Evolutionary conservation across 2,329 filamentous ascomycete genomes (phyloP), one percentile per base, ranked within the genome.

Genomic region (Rhinocladiella similis): DNA sequence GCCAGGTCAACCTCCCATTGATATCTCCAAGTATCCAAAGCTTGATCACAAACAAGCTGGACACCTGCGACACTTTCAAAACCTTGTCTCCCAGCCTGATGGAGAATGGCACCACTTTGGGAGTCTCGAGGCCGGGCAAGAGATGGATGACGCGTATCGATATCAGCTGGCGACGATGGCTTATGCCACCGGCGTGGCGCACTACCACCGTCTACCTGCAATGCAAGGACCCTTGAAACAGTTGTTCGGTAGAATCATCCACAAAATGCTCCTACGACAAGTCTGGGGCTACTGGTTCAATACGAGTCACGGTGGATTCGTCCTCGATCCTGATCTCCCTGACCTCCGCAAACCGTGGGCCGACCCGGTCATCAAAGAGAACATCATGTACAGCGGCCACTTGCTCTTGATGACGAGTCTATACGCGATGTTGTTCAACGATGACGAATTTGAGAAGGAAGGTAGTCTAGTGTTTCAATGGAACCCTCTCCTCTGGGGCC

Each of bases 201-300:
- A 77, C 59, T 76, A 72, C 70, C 59, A 77, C 54, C 72, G 68
- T 5, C 60, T 72, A 12, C 72, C 73, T 0, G 68, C 67, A 13
- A 48, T 75, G 25, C 65, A 72, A 3, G 62, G 62, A 6, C 58
- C 68, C 1, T 73, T 72, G 65, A 72, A 73, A 53, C 54, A 57
- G 0, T 62, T 77, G 0, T 55, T 75, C 14, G 63, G 67, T 2
- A 62, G 64, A 16, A 54, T 73, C 4, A 77, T 77, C 45, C 63
- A 67, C 20, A 77, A 75, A 63, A 76, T 77, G 74, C 61, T 77
- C 14, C 65, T 65, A 9, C 64, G 68, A 5, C 71, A 73, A 12
- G 74, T 77, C 1, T 77, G 74, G 73, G 68, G 67, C 1, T 76
- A 77, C 57, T 77, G 73, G 75, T 77, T 71, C 59, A 60, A 68